These are phyloP conservation scores for Sarocladium kiliense DNA, from an alignment of 2,329 filamentous ascomycete species.

Conservation along the genomic window DNA sequence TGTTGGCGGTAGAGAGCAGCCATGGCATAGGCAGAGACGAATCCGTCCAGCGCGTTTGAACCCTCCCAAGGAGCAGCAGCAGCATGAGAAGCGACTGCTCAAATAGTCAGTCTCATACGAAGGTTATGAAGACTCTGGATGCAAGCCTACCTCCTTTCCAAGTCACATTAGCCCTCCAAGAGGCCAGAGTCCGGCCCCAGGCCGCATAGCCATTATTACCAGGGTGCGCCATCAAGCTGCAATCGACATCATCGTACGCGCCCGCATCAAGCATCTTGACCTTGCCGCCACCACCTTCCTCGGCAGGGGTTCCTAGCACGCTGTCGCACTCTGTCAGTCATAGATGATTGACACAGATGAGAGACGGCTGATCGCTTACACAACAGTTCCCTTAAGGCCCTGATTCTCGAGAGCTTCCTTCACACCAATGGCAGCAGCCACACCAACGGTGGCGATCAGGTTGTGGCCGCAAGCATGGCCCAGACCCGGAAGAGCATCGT, in stretches of 20 bases:
- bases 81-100: conserved; percentile 12
- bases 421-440: conserved; percentile 31
- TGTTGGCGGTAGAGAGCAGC: conserved; percentile 17
- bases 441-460: conserved; percentile 43
- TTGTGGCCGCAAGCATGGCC: conserved; percentile 53
- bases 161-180: conserved; percentile 10
- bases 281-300: conserved; percentile 49
- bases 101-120: neutral
- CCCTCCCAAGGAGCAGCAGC: conserved; percentile 17
- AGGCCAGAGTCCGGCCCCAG: conserved; percentile 11
- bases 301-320: conserved; percentile 47
- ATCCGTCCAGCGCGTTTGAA: conserved; percentile 16
- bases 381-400: conserved; percentile 10
- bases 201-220: conserved; percentile 16
- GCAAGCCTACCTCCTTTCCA: conserved; percentile 9
- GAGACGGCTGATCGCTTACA: neutral
- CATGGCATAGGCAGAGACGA: conserved; percentile 15
- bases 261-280: conserved; percentile 38
- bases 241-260: conserved; percentile 33
- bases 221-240: conserved; percentile 24
- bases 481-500: conserved; percentile 39
- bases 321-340: conserved; percentile 3
- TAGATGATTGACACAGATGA: too few relatives aligned
- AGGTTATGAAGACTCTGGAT: neutral
- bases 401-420: conserved; percentile 13